These are phyloP conservation scores for Candolleomyces eurysporus DNA, from an alignment of 768 basidiomycete genomes.

Conservation along the genomic window DNA sequence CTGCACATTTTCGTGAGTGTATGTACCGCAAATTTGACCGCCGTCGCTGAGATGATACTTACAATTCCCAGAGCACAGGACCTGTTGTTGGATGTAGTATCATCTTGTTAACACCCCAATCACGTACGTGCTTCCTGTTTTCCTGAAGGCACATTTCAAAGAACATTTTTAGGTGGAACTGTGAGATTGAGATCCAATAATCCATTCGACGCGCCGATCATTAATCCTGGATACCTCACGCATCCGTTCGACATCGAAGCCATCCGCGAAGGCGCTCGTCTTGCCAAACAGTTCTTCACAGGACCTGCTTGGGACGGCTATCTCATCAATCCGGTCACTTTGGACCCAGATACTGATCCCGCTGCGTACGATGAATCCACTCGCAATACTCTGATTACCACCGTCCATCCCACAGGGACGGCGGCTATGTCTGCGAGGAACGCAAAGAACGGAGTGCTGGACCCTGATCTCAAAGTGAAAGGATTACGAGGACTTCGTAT, in stretches of 20 bases:
- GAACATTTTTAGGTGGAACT: constrained; percentile 16
- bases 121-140: not conserved
- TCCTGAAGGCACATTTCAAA: constrained; percentile 6
- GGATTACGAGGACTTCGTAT: not conserved
- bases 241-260: constrained; percentile 10
- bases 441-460: not conserved
- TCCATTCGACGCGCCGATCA: constrained; percentile 23
- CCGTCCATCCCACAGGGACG: not conserved
- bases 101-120: constrained; percentile 16
- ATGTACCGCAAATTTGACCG: too few species aligned
- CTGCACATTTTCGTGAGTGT: constrained; percentile 16
- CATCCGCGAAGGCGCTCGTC: constrained; percentile 8
- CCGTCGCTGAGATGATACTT: too few species aligned
- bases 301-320: constrained; percentile 9
- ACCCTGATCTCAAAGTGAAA: constrained; percentile 6
- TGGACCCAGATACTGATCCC: not conserved
- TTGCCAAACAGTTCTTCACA: constrained; percentile 10
- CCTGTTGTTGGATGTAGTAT: too few species aligned
- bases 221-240: constrained; percentile 15
- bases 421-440: constrained; percentile 3
- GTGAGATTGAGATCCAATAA: constrained; percentile 18
- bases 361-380: not conserved
- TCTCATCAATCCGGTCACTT: not conserved
- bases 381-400: not conserved
- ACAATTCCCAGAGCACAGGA: too few species aligned